These are phyloP conservation scores for Pseudocercospora fuligena DNA, from an alignment of 2,329 filamentous ascomycete species.

Conservation along the genomic window DNA sequence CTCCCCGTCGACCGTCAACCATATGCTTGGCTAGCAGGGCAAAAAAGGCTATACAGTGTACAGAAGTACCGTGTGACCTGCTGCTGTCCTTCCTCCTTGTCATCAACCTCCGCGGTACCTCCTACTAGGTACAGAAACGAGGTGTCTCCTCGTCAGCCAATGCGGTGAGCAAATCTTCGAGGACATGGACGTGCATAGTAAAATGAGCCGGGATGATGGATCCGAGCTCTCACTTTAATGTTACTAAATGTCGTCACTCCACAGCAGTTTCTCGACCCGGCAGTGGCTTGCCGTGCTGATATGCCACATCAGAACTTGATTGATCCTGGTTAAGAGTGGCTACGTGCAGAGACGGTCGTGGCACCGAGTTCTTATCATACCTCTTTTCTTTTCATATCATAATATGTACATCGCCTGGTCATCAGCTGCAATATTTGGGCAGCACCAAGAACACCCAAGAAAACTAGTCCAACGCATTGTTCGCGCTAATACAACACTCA, in stretches of 20 bases:
- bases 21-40: not conserved
- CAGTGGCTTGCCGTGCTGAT: constrained; percentile 2
- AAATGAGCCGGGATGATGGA: not conserved
- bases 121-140: not conserved
- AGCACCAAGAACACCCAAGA: not conserved
- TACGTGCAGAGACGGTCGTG: not conserved
- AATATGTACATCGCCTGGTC: not conserved
- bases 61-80: constrained; percentile 1
- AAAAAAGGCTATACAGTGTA: not conserved
- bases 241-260: not conserved
- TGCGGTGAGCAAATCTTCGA: not conserved
- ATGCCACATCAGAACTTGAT: constrained; percentile 7
- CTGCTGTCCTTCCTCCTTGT: not conserved
- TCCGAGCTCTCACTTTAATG: not conserved
- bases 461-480: not conserved
- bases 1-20: not conserved
- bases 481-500: not conserved
- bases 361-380: too few relatives aligned
- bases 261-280: not conserved
- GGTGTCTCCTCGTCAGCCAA: not conserved
- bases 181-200: not conserved
- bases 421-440: not conserved
- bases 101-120: constrained; percentile 3
- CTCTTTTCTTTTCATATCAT: not conserved
- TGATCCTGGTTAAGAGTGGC: constrained; percentile 4